phyloP scores from a whole-genome alignment of 1,284 basidiomycete genomes.

The Rhodotorula sp. region DNA sequence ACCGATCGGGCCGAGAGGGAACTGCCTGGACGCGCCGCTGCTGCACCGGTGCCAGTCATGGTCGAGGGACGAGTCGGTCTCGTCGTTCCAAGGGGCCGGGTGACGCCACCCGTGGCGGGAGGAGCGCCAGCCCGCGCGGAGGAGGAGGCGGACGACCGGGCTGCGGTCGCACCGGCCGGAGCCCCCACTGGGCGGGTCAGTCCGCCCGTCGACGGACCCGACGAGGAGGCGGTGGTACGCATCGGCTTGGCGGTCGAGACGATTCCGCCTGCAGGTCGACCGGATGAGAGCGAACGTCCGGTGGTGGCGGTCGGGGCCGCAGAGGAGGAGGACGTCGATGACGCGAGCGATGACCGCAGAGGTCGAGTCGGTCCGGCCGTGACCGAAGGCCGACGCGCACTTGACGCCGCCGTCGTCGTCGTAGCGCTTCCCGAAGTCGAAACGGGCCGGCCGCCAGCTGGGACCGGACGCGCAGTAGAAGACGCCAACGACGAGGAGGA shows the following conservation, averaged over 20 bases:
- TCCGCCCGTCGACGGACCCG: neutral
- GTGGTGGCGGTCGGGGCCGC: neutral
- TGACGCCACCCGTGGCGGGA: too few species aligned
- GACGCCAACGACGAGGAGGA: neutral
- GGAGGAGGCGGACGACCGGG: neutral
- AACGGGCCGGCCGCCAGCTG: neutral
- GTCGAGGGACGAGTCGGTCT: too few species aligned
- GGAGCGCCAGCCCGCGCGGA: neutral
- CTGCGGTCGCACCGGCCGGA: neutral
- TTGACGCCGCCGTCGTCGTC: neutral
- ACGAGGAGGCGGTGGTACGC: neutral
- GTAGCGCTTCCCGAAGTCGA: neutral
- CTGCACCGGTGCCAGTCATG: too few species aligned
- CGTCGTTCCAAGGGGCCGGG: too few species aligned
- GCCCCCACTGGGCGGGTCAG: neutral
- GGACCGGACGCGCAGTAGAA: neutral
- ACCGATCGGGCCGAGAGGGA: neutral
- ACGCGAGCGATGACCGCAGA: slow-evolving; percentile 7
- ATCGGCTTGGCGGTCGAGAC: slow-evolving; percentile 11
- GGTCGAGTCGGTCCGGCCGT: too few species aligned
- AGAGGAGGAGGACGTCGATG: neutral
- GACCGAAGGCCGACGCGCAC: neutral
- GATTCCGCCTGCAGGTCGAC: slow-evolving; percentile 5
- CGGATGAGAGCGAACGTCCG: neutral
- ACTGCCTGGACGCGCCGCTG: neutral